A percentile compares a stretch with the other conserved stretches of the same genome.
These are phyloP conservation scores for Hyaloperonospora arabidopsidis DNA, from an alignment of 352 stramenopile genomes.

Conservation along the genomic window DNA sequence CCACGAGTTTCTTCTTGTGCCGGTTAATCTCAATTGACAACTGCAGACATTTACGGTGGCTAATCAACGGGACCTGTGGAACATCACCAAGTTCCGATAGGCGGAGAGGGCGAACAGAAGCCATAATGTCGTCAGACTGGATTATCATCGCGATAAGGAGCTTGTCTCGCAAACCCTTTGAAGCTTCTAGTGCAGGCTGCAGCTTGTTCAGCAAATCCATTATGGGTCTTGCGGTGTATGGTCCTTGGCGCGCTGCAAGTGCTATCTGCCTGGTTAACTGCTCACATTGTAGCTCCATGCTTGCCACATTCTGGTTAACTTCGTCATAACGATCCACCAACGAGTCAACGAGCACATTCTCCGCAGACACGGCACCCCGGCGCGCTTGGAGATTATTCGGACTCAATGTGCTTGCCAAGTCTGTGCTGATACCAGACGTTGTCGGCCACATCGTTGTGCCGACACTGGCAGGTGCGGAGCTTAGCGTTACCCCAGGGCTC, in stretches of 20 bases:
- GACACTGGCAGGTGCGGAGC: conserved; percentile 6
- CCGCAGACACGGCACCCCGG: conserved; percentile 16
- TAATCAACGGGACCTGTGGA: conserved; percentile 40
- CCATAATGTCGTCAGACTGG: conserved; percentile 46
- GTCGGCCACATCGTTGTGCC: conserved; percentile 18
- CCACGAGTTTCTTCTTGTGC: conserved; percentile 25
- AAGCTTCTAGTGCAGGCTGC: conserved; percentile 26
- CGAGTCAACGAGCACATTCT: conserved; percentile 48
- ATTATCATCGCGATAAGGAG: conserved; percentile 48
- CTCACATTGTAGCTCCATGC: conserved; percentile 36
- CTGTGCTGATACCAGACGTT: conserved; percentile 22
- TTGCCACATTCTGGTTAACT: conserved; percentile 33
- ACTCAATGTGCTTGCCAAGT: conserved; percentile 18
- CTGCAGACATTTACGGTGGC: conserved; percentile 51
- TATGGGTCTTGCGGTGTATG: conserved; percentile 25
- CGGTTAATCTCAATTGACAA: conserved; percentile 43
- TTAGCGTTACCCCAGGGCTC: conserved; percentile 10
- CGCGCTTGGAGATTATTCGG: conserved; percentile 20
- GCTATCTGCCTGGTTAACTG: conserved; percentile 40
- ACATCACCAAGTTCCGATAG: conserved; percentile 53
- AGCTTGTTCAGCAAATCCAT: conserved; percentile 25
- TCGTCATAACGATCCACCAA: conserved; percentile 50
- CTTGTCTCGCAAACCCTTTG: conserved; percentile 26
- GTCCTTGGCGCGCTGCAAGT: conserved; percentile 36
- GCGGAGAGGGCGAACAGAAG: conserved; percentile 43